These are phyloP conservation scores for Bolboschoenoplectus hybrid DNA, from an alignment of 202 grass and related monocot genomes.

Conservation along the genomic window DNA sequence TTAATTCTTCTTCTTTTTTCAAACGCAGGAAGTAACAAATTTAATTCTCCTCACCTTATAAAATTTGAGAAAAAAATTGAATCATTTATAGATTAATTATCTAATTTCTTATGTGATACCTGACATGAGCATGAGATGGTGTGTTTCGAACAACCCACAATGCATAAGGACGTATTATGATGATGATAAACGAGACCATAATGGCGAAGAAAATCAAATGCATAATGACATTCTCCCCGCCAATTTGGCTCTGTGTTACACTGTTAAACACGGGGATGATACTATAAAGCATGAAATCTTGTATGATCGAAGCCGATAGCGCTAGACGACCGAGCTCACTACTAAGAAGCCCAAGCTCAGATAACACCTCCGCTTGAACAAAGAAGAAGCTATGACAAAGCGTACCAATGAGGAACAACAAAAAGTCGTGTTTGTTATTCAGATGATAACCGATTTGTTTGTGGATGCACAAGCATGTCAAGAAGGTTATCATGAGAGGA, in stretches of 20 bases:
- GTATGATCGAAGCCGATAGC: constrained; percentile 18
- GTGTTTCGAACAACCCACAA: constrained; percentile 34
- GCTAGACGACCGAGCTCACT: constrained; percentile 37
- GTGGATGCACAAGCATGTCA: background rate
- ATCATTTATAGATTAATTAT: background rate
- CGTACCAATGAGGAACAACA: background rate
- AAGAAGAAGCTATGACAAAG: constrained; percentile 19
- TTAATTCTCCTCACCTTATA: background rate
- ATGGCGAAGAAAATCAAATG: constrained; percentile 8
- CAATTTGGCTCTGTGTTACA: background rate
- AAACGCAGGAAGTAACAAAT: background rate
- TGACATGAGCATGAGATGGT: constrained; percentile 12
- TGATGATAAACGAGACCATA: constrained; percentile 24
- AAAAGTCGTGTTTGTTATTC: background rate
- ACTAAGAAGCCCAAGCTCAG: constrained; percentile 34
- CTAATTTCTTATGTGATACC: background rate
- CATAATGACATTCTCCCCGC: background rate
- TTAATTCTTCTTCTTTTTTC: background rate
- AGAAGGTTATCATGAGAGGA: background rate
- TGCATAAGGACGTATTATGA: constrained; percentile 26
- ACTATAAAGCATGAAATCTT: constrained; percentile 25
- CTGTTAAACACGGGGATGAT: constrained; percentile 15
- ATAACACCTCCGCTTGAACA: constrained; percentile 23
- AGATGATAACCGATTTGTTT: background rate
- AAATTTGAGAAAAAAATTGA: background rate